Percentiles rank a stretch among this genome's conserved stretches.
These are phyloP conservation scores for Pistacia integerrima DNA, from an alignment of 345 rosid species.

Conservation along the genomic window DNA sequence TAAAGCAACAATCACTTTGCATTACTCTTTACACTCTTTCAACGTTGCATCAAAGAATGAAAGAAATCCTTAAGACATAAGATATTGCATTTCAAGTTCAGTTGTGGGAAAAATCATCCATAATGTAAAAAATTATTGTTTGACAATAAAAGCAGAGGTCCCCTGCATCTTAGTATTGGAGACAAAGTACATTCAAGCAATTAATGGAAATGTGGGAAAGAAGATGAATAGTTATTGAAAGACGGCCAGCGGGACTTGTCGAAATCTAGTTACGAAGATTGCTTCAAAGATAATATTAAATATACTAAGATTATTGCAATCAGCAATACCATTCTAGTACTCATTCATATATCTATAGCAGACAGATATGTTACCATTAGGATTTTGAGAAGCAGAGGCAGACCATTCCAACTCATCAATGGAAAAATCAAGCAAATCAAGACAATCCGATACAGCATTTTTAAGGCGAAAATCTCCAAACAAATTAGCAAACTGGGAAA, in stretches of 20 bases:
- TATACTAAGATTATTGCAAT: background rate
- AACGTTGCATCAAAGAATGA: too few relatives aligned
- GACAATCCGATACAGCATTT: constrained; percentile 60
- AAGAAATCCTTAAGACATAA: too few relatives aligned
- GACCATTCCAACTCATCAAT: constrained; percentile 60
- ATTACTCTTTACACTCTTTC: too few relatives aligned
- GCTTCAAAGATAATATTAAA: background rate
- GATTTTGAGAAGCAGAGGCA: constrained; percentile 54
- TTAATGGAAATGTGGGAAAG: background rate
- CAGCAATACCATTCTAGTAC: too few relatives aligned
- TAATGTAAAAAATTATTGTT: too few relatives aligned
- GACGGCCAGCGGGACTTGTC: background rate
- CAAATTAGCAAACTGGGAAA: constrained; percentile 37
- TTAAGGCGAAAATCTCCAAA: constrained; percentile 44
- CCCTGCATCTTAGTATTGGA: background rate
- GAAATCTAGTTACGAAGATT: background rate
- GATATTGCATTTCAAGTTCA: too few relatives aligned
- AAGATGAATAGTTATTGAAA: background rate
- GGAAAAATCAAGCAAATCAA: constrained; percentile 69
- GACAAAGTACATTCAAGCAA: background rate
- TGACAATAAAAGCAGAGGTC: constrained; percentile 4
- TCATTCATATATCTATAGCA: too few relatives aligned
- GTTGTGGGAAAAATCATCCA: too few relatives aligned
- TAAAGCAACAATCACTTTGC: too few relatives aligned
- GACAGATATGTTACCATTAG: constrained; percentile 37